Conservation (phyloP, 768 basidiomycete species). For the Lactarius tabidus region DNA sequence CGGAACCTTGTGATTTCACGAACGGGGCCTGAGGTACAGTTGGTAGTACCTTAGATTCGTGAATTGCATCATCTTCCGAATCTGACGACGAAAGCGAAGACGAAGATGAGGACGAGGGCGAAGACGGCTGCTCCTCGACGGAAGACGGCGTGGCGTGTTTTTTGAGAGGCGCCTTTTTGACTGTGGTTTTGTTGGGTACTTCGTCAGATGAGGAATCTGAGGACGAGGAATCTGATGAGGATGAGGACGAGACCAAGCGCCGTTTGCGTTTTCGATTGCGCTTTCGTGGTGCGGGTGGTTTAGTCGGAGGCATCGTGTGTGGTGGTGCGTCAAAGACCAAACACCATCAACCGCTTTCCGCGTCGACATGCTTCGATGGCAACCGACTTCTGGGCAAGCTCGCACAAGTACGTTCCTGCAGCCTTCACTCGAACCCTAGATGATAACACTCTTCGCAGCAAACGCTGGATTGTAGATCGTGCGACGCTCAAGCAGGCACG, state of each 20-base stretch:
- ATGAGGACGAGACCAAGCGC: constrained; percentile 31
- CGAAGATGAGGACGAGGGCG: constrained; percentile 21
- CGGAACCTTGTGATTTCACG: constrained; percentile 8
- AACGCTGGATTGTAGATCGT: constrained; percentile 88
- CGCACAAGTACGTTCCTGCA: constrained; percentile 59
- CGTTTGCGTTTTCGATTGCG: constrained; percentile 36
- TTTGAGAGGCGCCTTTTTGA: constrained; percentile 12
- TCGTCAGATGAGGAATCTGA: constrained; percentile 27
- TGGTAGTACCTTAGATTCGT: constrained; percentile 5
- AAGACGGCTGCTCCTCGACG: constrained; percentile 6
- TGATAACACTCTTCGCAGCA: constrained; percentile 44
- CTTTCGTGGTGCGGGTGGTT: constrained; percentile 28
- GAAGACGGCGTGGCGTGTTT: constrained; percentile 7
- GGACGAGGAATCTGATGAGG: constrained; percentile 29
- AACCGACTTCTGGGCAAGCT: constrained; percentile 89
- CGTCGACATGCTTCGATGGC: constrained; percentile 49
- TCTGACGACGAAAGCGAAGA: constrained; percentile 26
- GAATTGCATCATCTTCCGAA: constrained; percentile 13
- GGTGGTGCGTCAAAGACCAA: background rate
- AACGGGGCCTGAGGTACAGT: background rate
- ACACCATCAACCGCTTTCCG: background rate
- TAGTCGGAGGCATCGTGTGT: constrained; percentile 24
- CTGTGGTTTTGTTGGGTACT: background rate
- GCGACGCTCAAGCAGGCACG: constrained; percentile 71
- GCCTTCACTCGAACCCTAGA: no score